Evolutionary conservation across 192 early-diverging fungal species (phyloP), one percentile per base, ranked within the genome.

Genomic region (Hyaloraphidium curvatum): DNA sequence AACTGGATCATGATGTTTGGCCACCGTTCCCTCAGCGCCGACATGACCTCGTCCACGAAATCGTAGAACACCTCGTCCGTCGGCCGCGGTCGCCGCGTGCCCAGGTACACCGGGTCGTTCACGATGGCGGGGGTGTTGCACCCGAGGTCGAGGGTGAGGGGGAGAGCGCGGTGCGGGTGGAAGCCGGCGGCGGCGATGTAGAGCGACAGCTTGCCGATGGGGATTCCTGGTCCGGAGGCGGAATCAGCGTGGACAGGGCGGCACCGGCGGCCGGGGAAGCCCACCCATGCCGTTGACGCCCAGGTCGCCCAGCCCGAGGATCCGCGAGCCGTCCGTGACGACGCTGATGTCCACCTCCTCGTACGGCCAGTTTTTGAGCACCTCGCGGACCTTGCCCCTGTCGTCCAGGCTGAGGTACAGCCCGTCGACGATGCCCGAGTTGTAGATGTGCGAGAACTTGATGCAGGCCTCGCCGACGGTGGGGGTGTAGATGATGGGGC

Each of bases 311-410:
- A 93, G 74, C 21, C 92, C 92, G 31, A 97, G 71, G 58, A 97
- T 91, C 54, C 89, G 79, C 26, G 83, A 86, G 25, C 92, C 90
- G 63, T 97, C 92, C 1, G 90, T 89, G 54, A 97, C 86, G 30
- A 97, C 92, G n/a, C 82, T 75, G 52, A 89, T 91, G 53, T 89
- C 76, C 17, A 74, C 71, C 31, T 71, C 67, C 54, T 74, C 73
- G 14, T 74, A 74, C 27, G 64, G 75, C 74, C 88, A 93, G 67
- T 82, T 83, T 56, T 65, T 67, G 39, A 93, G 80, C 53, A 90
- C 73, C 57, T 84, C 65, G 53, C 69, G 74, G 23, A 96, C 60
- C 63, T 82, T 72, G 58, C 77, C 79, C 37, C 79, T 67, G 59
- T 88, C 79, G 35, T 74, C 72, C 22, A 87, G 58, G 23, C 85